These are phyloP conservation scores for Myriosclerotinia duriaeana DNA, from an alignment of 2,329 filamentous ascomycete genomes.

Conservation along the genomic window DNA sequence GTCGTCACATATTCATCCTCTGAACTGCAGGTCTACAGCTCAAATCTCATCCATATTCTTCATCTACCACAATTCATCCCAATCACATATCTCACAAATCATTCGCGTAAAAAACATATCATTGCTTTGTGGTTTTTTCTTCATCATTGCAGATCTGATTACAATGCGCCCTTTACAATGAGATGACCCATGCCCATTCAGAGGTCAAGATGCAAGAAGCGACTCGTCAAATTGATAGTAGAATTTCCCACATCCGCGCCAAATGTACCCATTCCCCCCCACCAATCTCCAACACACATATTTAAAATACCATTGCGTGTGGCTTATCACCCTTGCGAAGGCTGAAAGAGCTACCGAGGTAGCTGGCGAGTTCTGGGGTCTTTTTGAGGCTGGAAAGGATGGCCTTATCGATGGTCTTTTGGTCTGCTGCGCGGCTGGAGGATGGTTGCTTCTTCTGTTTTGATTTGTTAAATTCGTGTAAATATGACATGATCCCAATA, in stretches of 20 bases:
- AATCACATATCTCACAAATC: conserved; percentile 11
- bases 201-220: conserved; percentile 63
- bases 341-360: conserved; percentile 95
- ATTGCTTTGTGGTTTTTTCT: conserved; percentile 41
- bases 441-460: conserved; percentile 93
- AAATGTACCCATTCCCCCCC: conserved; percentile 35
- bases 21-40: neutral
- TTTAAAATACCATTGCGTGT: conserved; percentile 99
- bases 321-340: conserved; percentile 99
- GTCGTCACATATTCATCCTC: conserved; percentile 9
- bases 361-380: conserved; percentile 88
- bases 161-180: conserved; percentile 43
- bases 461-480: conserved; percentile 7
- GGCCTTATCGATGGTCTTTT: conserved; percentile 98
- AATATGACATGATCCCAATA: neutral
- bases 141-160: conserved; percentile 43
- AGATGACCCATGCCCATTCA: conserved; percentile 57
- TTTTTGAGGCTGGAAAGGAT: conserved; percentile 97
- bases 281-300: conserved; percentile 30
- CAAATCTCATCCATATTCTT: neutral
- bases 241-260: conserved; percentile 46
- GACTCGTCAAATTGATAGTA: conserved; percentile 53
- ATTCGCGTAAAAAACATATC: conserved; percentile 21
- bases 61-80: conserved; percentile 16
- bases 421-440: conserved; percentile 90